These are phyloP conservation scores for Penicillium mononematosum DNA, from an alignment of 495 filamentous ascomycete genomes.

Conservation along the genomic window DNA sequence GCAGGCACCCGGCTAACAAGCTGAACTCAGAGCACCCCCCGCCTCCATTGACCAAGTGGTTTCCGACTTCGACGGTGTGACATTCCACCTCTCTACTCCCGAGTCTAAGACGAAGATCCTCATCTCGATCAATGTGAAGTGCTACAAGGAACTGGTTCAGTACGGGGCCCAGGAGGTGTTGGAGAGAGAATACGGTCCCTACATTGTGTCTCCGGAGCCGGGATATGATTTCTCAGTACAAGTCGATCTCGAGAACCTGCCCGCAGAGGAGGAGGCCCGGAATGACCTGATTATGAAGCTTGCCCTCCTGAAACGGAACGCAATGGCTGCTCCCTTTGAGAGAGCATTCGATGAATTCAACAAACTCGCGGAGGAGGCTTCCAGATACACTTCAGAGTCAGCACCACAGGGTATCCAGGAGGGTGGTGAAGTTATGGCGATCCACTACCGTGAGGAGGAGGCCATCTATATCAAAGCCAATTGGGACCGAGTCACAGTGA, in stretches of 20 bases:
- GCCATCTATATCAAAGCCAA: constrained; percentile 99
- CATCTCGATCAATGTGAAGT: constrained; percentile 89
- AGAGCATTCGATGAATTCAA: constrained; percentile 92
- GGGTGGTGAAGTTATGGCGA: constrained; percentile 90
- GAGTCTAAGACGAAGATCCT: constrained; percentile 89
- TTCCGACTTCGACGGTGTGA: constrained; percentile 97
- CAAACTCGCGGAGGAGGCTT: constrained; percentile 77
- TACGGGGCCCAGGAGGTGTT: constrained; percentile 92
- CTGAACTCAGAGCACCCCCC: constrained; percentile 65
- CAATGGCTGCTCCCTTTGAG: constrained; percentile 97
- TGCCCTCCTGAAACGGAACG: constrained; percentile 90
- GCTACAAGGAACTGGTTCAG: constrained; percentile 84
- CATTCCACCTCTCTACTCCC: constrained; percentile 95
- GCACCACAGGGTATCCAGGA: constrained; percentile 85
- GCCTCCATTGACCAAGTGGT: constrained; percentile 93
- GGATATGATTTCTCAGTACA: constrained; percentile 94
- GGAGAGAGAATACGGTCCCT: constrained; percentile 88
- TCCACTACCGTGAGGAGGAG: constrained; percentile 97
- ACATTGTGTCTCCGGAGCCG: constrained; percentile 80
- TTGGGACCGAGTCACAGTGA: constrained; percentile 94
- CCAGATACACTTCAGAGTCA: constrained; percentile 85
- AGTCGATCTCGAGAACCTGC: constrained; percentile 84
- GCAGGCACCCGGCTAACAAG: constrained; percentile 36
- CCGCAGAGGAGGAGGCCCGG: constrained; percentile 71
- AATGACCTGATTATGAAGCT: constrained; percentile 84